Percentiles rank a stretch among this genome's conserved stretches.
phyloP scores from a whole-genome alignment of 768 basidiomycete genomes.

The Termitomyces sp. region DNA sequence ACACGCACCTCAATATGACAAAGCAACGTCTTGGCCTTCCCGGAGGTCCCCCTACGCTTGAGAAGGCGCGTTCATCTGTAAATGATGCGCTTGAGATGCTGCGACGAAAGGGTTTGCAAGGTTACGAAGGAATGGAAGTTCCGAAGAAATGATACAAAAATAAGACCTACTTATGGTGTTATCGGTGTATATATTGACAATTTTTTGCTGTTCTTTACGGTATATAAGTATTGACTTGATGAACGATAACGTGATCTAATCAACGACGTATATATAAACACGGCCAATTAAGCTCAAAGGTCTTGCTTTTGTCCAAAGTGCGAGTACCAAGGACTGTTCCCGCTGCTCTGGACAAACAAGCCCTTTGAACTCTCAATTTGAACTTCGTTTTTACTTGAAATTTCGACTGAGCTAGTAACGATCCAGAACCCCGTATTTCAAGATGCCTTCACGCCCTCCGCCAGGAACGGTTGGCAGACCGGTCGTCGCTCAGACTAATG shows the following conservation, averaged over 20 bases:
- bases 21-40: conserved; percentile 79
- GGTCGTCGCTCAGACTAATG: conserved; percentile 16
- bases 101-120: conserved; percentile 37
- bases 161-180: not conserved
- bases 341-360: conserved; percentile 7
- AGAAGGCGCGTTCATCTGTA: conserved; percentile 61
- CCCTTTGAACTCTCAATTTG: not conserved
- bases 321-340: not conserved
- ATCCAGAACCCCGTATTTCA: not conserved
- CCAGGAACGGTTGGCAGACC: conserved; percentile 9
- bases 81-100: conserved; percentile 75
- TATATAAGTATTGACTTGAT: too few relatives aligned
- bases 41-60: conserved; percentile 61
- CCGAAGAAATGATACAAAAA: conserved; percentile 12
- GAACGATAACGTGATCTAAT: not conserved
- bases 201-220: not conserved
- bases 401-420: not conserved
- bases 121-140: conserved; percentile 17
- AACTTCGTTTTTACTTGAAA: not conserved
- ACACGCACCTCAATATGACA: conserved; percentile 70
- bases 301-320: conserved; percentile 9
- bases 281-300: not conserved
- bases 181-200: not conserved
- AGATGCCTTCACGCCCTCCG: conserved; percentile 3
- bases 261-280: not conserved